Base-by-base conservation (phyloP, 495 filamentous ascomycete genomes). In the Baudoinia panamericana region DNA sequence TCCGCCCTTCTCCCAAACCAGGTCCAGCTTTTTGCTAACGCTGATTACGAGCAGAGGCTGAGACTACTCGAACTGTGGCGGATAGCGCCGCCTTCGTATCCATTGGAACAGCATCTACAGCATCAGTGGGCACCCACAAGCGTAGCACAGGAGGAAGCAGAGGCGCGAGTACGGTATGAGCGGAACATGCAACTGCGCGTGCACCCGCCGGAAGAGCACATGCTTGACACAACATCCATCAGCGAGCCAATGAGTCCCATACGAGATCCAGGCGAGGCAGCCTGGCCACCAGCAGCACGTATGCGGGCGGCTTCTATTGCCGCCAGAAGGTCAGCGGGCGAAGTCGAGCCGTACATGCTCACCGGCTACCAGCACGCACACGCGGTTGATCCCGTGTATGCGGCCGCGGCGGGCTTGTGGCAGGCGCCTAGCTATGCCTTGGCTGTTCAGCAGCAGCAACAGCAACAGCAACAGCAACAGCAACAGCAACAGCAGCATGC, bases 21-120 rank as follows among this genome's bases (percentile, higher is more conserved):
- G 27, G 38, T 60, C 35, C 46, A 55, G 29, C 59, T 64, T 30
- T 64, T 57, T 51, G 44, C 53, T 31, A 57, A 59, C 37, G 54
- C 59, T 36, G 51, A 57, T 43, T 40, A 53, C 22, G 57, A 59
- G 41, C 59, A 62, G 46, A 56, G 53, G 29, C 47, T 57, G 21
- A 50, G 61, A 1, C 52, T 64, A 11, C 48, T 64, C 4, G 61
- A 64, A 43, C 53, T 64, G 4, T 64, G 61, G 61, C 52, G 58
- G 26, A 61, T 61, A 17, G 44, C 52, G 15, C 61, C 61, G 11
- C 61, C 58, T 1, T 39, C 25, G 12, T 47, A 49, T 34, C 39
- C 37, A 39, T 21, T 38, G 7, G 38, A 46, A 28, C 28, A 31
- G 26, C 38, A 46, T 26, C 27, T 39, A 23, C 16, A 16, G 28